Evolutionary conservation across 169 alveolate species (phyloP), one percentile per base, ranked within the genome.

Genomic region (Cryptosporidium parvum): DNA sequence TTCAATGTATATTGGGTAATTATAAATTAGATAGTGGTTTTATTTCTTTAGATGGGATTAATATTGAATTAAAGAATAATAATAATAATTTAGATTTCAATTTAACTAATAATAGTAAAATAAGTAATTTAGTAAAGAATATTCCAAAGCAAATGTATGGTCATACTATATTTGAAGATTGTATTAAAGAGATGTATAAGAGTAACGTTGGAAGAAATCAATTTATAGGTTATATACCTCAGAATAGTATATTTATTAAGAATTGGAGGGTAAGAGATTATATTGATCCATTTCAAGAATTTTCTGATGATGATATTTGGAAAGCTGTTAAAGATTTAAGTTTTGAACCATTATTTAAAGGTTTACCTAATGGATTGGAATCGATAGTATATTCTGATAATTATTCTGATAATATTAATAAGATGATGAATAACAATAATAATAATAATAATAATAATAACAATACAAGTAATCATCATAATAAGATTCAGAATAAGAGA

Each of bases 241-340:
- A 80, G 45, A 80, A 80, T 48, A 26, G 75, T 51, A 65, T 80
- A 35, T 62, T 61, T 29, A 80, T 80, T 42, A 80, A 62, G 42
- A 80, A 80, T 26, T 80, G 89, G 89, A 80, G 75, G 14, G 68
- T 80, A 1, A 80, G 89, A 48, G 70, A 80, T n/a, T 80, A 80
- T 14, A 80, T 80, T 21, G 89, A 80, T 59, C 89, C 89, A 9
- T 80, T 42, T 42, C 56, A 48, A 31, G 69, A 80, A 26, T 67
- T 29, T 39, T 37, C 48, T 3, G 89, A 80, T 65, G 37, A n/a
- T 10, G 75, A 80, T 3, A 80, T 80, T 26, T 80, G 89, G 89
- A 62, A 48, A 9, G 89, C 80, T 29, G 26, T 80, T 10, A 21
- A 65, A 21, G 89, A 80, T 37, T 80, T 80, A 51, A 37, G 62